These are phyloP conservation scores for Blastobotrys elegans DNA, from an alignment of 1,139 yeast species.

Conservation along the genomic window DNA sequence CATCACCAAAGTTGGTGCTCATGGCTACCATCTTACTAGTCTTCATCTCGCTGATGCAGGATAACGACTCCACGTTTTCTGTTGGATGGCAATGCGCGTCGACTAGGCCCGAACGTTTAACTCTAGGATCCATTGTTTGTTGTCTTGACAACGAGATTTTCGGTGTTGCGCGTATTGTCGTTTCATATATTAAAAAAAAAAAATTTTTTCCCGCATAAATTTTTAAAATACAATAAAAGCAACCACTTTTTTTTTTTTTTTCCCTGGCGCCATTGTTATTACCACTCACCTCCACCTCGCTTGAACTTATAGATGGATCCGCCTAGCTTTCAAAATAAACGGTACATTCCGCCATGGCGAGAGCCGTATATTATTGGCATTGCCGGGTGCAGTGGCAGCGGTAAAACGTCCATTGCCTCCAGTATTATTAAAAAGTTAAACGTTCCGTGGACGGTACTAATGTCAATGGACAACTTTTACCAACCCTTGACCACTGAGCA, in stretches of 20 bases:
- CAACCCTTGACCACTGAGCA: constrained; percentile 62
- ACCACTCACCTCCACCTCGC: neutral
- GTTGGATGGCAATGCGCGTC: constrained; percentile 66
- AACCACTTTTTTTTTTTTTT: constrained; percentile 1
- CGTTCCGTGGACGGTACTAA: constrained; percentile 87
- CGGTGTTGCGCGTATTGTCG: no score
- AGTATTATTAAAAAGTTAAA: constrained; percentile 68
- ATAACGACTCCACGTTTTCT: constrained; percentile 27
- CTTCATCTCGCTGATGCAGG: constrained; percentile 20
- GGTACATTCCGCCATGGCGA: constrained; percentile 79
- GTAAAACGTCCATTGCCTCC: constrained; percentile 89
- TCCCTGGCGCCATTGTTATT: neutral
- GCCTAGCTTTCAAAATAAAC: constrained; percentile 19
- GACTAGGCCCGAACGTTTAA: constrained; percentile 28
- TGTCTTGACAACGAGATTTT: no score
- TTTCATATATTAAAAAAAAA: no score
- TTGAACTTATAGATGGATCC: constrained; percentile 13
- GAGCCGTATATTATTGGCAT: constrained; percentile 93
- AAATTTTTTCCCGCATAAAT: neutral
- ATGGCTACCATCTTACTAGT: constrained; percentile 30
- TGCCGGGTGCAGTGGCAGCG: constrained; percentile 94
- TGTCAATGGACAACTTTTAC: constrained; percentile 89
- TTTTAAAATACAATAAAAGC: neutral
- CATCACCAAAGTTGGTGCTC: constrained; percentile 39
- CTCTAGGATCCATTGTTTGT: no score